Evolutionary conservation across 805 yeast genomes (phyloP), one percentile per base, ranked within the genome.

Genomic region (Candida methanosorbosa): DNA sequence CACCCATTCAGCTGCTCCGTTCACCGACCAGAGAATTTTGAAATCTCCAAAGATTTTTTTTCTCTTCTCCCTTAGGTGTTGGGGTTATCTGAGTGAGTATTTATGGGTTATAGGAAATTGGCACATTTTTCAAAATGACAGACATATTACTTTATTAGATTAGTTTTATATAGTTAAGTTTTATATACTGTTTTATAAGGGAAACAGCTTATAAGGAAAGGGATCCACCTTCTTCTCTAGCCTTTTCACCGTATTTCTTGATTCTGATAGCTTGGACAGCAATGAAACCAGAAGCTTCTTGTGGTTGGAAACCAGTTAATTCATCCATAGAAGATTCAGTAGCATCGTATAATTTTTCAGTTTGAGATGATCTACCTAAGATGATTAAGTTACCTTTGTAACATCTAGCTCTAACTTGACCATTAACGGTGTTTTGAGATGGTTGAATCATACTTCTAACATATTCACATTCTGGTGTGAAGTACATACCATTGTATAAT

Each of bases 321-420:
- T 92, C 98, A 65, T 92, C 98, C 98, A 92, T 92, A 11, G 97
- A 90, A 13, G 97, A 88, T 64, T 90, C 97, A 37, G 96, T 86
- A 45, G 95, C 95, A 61, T 92, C 97, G 64, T 92, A 92, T 49
- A 92, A 76, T 68, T 87, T 90, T 70, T 92, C 98, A 41, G 97
- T 87, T 45, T 81, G 81, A 18, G 96, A 86, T 42, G 80, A 87
- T 75, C 98, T 86, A 59, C 98, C 98, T 56, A 88, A 74, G 47
- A 90, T 75, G 38, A 69, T 66, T 48, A 86, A 64, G 43, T 78
- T 68, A 50, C 98, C 98, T 75, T 92, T 92, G 79, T 90, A 92
- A 46, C 81, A 78, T 57, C 87, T 74, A 44, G 88, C 81, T 72
- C 97, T 84, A 49, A 92, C 98, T 47, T 78, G 81, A 67, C 98